These are phyloP conservation scores for Crataegus laevigata DNA, from an alignment of 306 rosid species.

Conservation along the genomic window DNA sequence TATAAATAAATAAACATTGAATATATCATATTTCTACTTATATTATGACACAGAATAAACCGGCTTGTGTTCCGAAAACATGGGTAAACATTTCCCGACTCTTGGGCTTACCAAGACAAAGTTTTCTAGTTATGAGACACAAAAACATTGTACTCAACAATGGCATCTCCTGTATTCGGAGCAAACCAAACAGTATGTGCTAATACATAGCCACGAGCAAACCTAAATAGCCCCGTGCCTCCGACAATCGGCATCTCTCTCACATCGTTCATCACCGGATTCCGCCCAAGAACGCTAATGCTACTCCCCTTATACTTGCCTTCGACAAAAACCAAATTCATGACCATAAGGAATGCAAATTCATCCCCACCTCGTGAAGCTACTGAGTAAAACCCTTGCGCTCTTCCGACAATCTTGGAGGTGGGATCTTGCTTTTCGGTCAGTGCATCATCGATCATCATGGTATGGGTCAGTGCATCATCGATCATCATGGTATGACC, in stretches of 20 bases:
- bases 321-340: slow-evolving; percentile 9
- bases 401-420: slow-evolving; percentile 19
- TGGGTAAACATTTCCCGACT: background rate
- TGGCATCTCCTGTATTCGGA: slow-evolving; percentile 20
- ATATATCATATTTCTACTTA: no score
- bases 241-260: slow-evolving; percentile 27
- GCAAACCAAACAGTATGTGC: slow-evolving; percentile 25
- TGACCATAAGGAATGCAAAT: slow-evolving; percentile 7
- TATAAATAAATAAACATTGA: no score
- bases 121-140: background rate
- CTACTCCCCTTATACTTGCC: slow-evolving; percentile 23
- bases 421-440: background rate
- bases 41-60: no score
- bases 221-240: slow-evolving; percentile 18
- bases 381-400: slow-evolving; percentile 21
- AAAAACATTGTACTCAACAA: slow-evolving; percentile 26
- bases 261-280: slow-evolving; percentile 4
- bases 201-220: slow-evolving; percentile 24
- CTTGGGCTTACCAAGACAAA: background rate
- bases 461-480: slow-evolving; percentile 1
- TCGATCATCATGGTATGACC: slow-evolving; percentile 5
- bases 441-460: slow-evolving; percentile 11
- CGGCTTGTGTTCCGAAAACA: no score
- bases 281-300: slow-evolving; percentile 24
- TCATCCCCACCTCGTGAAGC: slow-evolving; percentile 13